Base-by-base conservation (phyloP, 805 yeast species). In the Isabelozyma rhagii region DNA sequence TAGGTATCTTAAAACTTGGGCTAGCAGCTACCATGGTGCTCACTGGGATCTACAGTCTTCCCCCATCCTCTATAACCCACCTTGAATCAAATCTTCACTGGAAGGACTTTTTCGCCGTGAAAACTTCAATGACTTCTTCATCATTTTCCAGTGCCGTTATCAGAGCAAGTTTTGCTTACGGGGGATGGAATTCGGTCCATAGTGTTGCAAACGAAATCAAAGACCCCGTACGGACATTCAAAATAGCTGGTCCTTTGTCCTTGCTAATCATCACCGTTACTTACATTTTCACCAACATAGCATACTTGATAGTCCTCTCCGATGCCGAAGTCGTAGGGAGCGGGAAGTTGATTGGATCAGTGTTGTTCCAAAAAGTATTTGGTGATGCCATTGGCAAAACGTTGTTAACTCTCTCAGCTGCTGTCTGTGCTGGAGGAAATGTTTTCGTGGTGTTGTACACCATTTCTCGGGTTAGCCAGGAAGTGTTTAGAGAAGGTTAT, bases 121-220 rank as follows among this genome's bases (percentile, higher is more conserved):
- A 69, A 48, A 67, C 67, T 0, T 38, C 58, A 1, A 68, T 78
- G 1, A 64, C 78, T 1, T 41, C 73, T 2, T 67, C 85, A 0
- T 72, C 79, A 1, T 65, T 83, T 50, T 77, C 85, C 0, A 66
- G 80, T 44, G 85, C 85, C 0, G 72, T 82, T 25, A 73, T 83
- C 18, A 80, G 79, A 55, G 82, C 85, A 1, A 72, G 79, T 50
- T 84, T 81, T 67, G 79, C 85, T 4, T 81, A 76, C 53, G 73
- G 80, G 4, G 89, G 89, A 3, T 84, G 88, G 87, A 80, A 77
- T 54, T 66, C 79, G 7, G 83, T 83, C 8, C 87, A 83, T 57
- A 75, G 82, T 0, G 84, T 81, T 10, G 71, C 84, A 3, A 80
- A 83, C 44, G 89, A 84, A 57, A 78, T 84, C 38, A 76, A 78